Evolutionary conservation across 1,139 yeast species (phyloP).

Genomic region (Taiozyma sp.): DNA sequence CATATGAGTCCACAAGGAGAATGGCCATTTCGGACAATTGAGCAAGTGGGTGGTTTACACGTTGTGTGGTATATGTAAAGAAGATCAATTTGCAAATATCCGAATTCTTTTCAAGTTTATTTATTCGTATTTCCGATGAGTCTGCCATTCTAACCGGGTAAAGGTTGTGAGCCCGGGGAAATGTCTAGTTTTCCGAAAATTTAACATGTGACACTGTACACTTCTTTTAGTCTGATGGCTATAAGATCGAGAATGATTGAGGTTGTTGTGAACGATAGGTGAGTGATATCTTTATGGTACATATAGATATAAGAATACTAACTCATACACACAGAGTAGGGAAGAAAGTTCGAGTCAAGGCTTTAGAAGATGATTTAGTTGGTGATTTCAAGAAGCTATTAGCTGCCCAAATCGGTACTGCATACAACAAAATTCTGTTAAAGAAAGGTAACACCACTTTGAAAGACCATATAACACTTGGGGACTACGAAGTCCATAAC

Average conservation of each 20-base stretch:
- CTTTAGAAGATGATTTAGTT: constrained; percentile 72
- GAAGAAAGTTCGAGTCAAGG: constrained; percentile 75
- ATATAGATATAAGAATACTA: background rate
- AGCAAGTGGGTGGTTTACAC: too few relatives aligned
- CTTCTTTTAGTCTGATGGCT: too few relatives aligned
- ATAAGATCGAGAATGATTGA: constrained; percentile 34
- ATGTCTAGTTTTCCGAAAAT: background rate
- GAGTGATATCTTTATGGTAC: constrained; percentile 7
- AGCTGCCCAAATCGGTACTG: constrained; percentile 77
- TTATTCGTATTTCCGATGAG: background rate
- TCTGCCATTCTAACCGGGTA: background rate
- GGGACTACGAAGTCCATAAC: constrained; percentile 90
- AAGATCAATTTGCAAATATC: background rate
- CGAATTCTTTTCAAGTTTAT: background rate
- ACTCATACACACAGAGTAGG: constrained; percentile 52
- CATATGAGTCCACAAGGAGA: constrained; percentile 86
- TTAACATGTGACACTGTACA: background rate
- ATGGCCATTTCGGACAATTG: constrained; percentile 28
- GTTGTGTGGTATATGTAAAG: too few relatives aligned
- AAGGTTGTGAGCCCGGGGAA: background rate
- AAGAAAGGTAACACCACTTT: constrained; percentile 76
- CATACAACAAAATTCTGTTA: constrained; percentile 58
- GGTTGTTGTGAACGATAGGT: constrained; percentile 43
- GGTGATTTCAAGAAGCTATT: constrained; percentile 88
- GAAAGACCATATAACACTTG: constrained; percentile 85